Conservation (phyloP, 257 asterid species). For the Gentiana macrophylla region DNA sequence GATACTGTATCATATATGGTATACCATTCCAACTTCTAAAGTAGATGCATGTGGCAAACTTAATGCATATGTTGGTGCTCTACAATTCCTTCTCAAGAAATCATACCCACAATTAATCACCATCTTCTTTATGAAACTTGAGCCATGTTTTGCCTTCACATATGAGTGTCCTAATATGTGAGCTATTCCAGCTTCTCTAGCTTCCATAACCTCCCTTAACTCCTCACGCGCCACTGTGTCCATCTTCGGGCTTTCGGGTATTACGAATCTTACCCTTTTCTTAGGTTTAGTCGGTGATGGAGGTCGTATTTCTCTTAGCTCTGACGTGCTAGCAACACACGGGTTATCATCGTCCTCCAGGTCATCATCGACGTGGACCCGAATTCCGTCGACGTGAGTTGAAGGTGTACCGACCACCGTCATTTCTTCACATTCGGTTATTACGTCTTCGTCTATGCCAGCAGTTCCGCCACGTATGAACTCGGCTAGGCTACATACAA, state of each 20-base stretch:
- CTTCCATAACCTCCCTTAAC: slow-evolving; percentile 66
- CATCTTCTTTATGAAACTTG: slow-evolving; percentile 54
- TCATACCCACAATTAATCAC: slow-evolving; percentile 75
- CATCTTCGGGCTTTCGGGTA: slow-evolving; percentile 57
- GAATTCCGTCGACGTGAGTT: slow-evolving; percentile 39
- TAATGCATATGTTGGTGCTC: slow-evolving; percentile 53
- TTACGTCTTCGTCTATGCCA: slow-evolving; percentile 8
- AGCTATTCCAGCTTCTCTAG: slow-evolving; percentile 80
- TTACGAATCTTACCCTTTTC: slow-evolving; percentile 66
- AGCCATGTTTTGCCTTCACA: slow-evolving; percentile 74
- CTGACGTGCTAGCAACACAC: slow-evolving; percentile 34
- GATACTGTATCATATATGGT: slow-evolving; percentile 39
- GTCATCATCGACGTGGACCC: slow-evolving; percentile 21
- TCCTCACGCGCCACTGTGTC: slow-evolving; percentile 41
- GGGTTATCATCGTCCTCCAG: slow-evolving; percentile 19
- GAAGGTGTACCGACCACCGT: slow-evolving; percentile 72
- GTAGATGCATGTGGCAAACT: slow-evolving; percentile 83
- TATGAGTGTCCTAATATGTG: slow-evolving; percentile 79
- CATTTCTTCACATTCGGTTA: slow-evolving; percentile 36
- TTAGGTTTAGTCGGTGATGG: slow-evolving; percentile 21
- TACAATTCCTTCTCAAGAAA: slow-evolving; percentile 78
- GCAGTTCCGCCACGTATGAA: slow-evolving; percentile 44
- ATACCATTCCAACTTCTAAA: slow-evolving; percentile 92
- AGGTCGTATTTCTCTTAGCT: slow-evolving; percentile 32
- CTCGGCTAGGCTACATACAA: slow-evolving; percentile 77